Percentiles rank a stretch among this genome's conserved stretches.
phyloP scores from a whole-genome alignment of 78 protist genomes.

The Dictyostelium purpureum region DNA sequence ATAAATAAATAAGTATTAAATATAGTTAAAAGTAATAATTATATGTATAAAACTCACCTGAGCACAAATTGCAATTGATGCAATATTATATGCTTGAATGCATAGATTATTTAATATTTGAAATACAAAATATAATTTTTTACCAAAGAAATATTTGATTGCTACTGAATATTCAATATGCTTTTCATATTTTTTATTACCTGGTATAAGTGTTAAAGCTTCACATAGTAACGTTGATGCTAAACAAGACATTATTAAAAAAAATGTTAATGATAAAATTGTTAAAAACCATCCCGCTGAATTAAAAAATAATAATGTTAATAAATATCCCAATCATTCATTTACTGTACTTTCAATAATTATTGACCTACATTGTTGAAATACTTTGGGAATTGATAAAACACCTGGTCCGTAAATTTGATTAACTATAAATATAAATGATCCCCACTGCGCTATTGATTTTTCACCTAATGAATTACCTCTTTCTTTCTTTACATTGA shows the following conservation, averaged over 20 bases:
- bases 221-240: conserved; percentile 67
- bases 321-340: neutral
- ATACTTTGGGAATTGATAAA: conserved; percentile 41
- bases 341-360: neutral
- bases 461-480: conserved; percentile 52
- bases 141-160: conserved; percentile 42
- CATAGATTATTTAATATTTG: conserved; percentile 58
- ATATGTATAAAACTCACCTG: neutral
- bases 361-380: conserved; percentile 28
- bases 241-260: conserved; percentile 37
- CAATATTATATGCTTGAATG: conserved; percentile 52
- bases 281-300: conserved; percentile 53
- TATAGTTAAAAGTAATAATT: neutral
- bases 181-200: conserved; percentile 43
- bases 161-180: conserved; percentile 58
- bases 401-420: conserved; percentile 76
- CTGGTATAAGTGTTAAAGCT: conserved; percentile 49
- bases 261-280: conserved; percentile 41
- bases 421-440: conserved; percentile 60
- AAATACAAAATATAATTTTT: neutral
- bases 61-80: conserved; percentile 51
- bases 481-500: conserved; percentile 12
- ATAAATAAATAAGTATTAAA: neutral
- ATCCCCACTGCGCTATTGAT: conserved; percentile 28
- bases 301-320: neutral